Percentiles rank a stretch among this genome's conserved stretches.
phyloP scores from a whole-genome alignment of 2,329 filamentous ascomycete genomes.

The Cytospora piceicola region DNA sequence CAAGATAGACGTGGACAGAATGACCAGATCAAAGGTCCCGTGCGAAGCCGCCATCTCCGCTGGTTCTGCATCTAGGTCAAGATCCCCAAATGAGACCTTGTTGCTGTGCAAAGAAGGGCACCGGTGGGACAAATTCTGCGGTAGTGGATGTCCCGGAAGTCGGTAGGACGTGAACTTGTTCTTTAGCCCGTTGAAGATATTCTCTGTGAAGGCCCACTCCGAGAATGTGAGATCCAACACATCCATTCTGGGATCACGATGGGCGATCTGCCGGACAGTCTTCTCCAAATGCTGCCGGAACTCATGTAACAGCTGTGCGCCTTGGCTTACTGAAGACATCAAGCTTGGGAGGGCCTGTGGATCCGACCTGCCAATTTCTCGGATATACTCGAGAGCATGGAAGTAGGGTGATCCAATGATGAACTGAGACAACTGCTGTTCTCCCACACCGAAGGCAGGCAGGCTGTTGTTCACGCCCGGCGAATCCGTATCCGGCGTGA shows the following conservation, averaged over 20 bases:
- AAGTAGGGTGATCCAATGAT: conserved; percentile 41
- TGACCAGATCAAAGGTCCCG: conserved; percentile 36
- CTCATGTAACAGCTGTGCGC: conserved; percentile 38
- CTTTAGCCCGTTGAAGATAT: conserved; percentile 40
- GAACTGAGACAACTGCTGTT: conserved; percentile 38
- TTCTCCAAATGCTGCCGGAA: conserved; percentile 43
- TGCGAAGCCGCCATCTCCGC: conserved; percentile 24
- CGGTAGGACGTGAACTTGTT: conserved; percentile 40
- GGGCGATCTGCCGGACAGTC: conserved; percentile 43
- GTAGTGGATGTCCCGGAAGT: conserved; percentile 32
- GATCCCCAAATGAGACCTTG: conserved; percentile 29
- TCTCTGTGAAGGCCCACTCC: conserved; percentile 37
- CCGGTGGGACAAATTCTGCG: conserved; percentile 32
- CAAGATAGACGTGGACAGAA: conserved; percentile 35
- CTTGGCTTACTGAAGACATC: conserved; percentile 36
- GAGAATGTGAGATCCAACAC: conserved; percentile 44
- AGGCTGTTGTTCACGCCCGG: no score
- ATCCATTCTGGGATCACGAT: conserved; percentile 46
- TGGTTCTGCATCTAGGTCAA: conserved; percentile 34
- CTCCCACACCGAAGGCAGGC: conserved; percentile 33
- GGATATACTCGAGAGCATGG: conserved; percentile 38
- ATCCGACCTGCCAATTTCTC: conserved; percentile 34
- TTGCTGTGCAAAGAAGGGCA: conserved; percentile 22
- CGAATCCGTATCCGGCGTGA: background rate
- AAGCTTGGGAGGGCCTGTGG: conserved; percentile 35